phyloP scores from a whole-genome alignment of 2,329 filamentous ascomycete genomes.

The Pezicula radicicola region DNA sequence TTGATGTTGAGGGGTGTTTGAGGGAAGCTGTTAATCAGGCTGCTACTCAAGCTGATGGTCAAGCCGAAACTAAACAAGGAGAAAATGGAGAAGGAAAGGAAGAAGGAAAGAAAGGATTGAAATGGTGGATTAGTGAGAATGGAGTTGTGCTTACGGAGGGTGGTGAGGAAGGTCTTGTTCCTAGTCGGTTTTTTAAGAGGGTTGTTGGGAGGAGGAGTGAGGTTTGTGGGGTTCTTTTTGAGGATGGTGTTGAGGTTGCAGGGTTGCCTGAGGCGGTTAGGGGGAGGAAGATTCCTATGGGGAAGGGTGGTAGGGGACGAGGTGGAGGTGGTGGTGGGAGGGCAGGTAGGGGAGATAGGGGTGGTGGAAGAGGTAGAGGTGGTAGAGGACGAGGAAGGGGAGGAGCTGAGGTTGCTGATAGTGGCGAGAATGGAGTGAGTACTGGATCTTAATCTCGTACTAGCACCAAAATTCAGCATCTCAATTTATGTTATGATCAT shows the following conservation, averaged over 20 bases:
- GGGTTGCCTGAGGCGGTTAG: slow-evolving; percentile 63
- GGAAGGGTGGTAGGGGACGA: slow-evolving; percentile 32
- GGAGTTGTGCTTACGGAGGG: slow-evolving; percentile 68
- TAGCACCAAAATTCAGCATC: too few species aligned
- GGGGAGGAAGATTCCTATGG: slow-evolving; percentile 44
- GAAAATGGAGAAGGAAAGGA: not conserved
- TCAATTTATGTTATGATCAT: too few species aligned
- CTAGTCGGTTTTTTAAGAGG: slow-evolving; percentile 65
- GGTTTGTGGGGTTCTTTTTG: slow-evolving; percentile 62
- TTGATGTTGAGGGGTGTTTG: slow-evolving; percentile 69
- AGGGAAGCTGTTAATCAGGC: slow-evolving; percentile 6
- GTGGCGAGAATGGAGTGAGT: too few species aligned
- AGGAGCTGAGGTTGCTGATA: slow-evolving; percentile 5
- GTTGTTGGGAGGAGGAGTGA: slow-evolving; percentile 61
- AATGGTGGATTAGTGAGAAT: slow-evolving; percentile 80
- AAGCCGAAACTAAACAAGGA: too few species aligned
- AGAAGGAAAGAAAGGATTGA: slow-evolving; percentile 49
- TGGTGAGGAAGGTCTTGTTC: slow-evolving; percentile 59
- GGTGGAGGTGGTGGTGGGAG: slow-evolving; percentile 29
- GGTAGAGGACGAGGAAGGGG: slow-evolving; percentile 27
- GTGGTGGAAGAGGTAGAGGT: not conserved
- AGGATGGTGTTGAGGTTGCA: slow-evolving; percentile 62
- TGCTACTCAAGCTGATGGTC: too few species aligned
- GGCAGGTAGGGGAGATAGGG: not conserved
- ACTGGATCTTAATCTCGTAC: too few species aligned